These are phyloP conservation scores for Heliocybe sulcata DNA, from an alignment of 1,284 basidiomycete species.

Conservation along the genomic window DNA sequence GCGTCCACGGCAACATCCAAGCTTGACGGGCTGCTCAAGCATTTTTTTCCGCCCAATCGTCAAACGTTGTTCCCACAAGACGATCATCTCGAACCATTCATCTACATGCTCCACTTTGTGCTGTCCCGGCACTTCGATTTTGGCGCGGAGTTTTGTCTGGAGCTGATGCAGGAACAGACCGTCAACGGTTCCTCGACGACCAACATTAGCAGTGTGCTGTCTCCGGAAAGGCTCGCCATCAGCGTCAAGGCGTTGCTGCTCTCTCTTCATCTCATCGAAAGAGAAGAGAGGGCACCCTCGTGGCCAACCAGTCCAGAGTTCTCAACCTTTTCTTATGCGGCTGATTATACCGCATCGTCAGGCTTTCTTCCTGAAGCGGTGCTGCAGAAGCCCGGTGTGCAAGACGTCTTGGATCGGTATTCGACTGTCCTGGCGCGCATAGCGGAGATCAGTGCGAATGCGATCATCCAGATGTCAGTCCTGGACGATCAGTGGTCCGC, in stretches of 20 bases:
- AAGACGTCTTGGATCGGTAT: conserved; percentile 69
- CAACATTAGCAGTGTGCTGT: conserved; percentile 37
- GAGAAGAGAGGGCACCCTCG: conserved; percentile 56
- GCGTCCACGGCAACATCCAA: conserved; percentile 72
- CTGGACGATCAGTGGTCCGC: conserved; percentile 79
- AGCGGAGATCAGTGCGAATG: conserved; percentile 56
- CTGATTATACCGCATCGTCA: conserved; percentile 70
- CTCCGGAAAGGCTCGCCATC: conserved; percentile 70
- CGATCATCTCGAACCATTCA: conserved; percentile 71
- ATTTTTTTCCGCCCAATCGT: conserved; percentile 76
- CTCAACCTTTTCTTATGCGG: conserved; percentile 42
- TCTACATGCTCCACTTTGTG: conserved; percentile 78
- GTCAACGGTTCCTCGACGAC: conserved; percentile 35
- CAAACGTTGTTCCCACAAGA: conserved; percentile 63
- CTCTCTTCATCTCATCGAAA: conserved; percentile 67
- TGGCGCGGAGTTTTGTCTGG: conserved; percentile 77
- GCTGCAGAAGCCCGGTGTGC: conserved; percentile 60
- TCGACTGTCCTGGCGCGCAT: conserved; percentile 59
- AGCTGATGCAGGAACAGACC: conserved; percentile 65
- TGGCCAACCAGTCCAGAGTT: conserved; percentile 82
- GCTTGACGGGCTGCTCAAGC: conserved; percentile 71
- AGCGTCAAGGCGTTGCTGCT: conserved; percentile 75
- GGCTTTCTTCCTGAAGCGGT: conserved; percentile 49
- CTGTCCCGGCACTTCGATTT: conserved; percentile 85
- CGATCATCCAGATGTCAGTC: conserved; percentile 72